Base-by-base conservation (phyloP, 1,284 basidiomycete species). In the Hymenochaete sp. region DNA sequence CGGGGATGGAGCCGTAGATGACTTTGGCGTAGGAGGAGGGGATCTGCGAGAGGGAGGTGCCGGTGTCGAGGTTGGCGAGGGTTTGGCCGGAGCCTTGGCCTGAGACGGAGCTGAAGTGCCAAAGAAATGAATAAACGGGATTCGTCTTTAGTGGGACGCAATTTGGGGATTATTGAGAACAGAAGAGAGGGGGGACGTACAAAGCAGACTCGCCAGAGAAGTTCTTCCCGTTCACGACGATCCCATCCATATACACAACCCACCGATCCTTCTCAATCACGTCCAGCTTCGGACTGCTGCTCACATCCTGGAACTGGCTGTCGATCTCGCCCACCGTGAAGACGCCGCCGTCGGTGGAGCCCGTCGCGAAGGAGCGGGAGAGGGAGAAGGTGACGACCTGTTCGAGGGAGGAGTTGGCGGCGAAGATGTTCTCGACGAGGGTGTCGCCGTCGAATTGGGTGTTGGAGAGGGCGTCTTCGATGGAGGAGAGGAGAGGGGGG, bases 51-150 rank as follows among this genome's bases (percentile, higher is more conserved):
- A 52, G 36, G 24, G 35, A 44, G 11, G 51, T 52, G 32, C 51
- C 51, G 6, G 51, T 52, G 29, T 52, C 51, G 27, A 52, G 38
- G 42, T 50, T 50, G 22, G 45, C 48, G 37, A 52, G 45, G 7
- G 48, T 49, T 37, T 50, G 47, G 28, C 38, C 42, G 11, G 36
- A 13, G 22, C 31, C 22, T 22, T 46, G 48, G 14, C 48, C 48
- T 2, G 18, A 2, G 7, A 45, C 45, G 25, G 21, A 27, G 33
- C 41, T 49, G 14, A n/a, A n/a, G n/a, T n/a, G n/a, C n/a, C n/a
- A n/a, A n/a, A n/a, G n/a, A n/a, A n/a, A n/a, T n/a, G n/a, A n/a
- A n/a, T n/a, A n/a, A n/a, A n/a, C n/a, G n/a, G n/a, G n/a, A n/a
- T n/a, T n/a, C n/a, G n/a, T n/a, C n/a, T n/a, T n/a, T n/a, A n/a